phyloP scores from a whole-genome alignment of 331 rosid species.

The Telfairia occidentalis region DNA sequence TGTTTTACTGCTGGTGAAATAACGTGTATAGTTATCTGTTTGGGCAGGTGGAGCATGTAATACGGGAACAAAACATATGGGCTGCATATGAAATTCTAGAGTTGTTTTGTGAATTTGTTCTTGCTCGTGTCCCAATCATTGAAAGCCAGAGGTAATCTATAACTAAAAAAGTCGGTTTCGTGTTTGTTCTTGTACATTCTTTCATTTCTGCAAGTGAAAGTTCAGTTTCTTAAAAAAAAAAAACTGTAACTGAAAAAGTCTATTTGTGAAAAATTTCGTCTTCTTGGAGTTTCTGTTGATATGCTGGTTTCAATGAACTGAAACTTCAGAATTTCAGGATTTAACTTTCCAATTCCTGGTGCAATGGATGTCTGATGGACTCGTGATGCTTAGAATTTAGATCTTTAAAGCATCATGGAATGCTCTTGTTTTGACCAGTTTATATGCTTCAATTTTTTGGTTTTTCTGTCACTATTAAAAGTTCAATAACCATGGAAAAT shows the following conservation, averaged over 20 bases:
- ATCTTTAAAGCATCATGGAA: neutral
- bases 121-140: constrained; percentile 83
- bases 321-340: neutral
- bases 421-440: neutral
- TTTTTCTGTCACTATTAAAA: neutral
- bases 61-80: constrained; percentile 79
- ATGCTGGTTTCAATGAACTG: neutral
- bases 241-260: neutral
- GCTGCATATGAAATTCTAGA: constrained; percentile 90
- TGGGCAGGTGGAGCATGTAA: constrained; percentile 90
- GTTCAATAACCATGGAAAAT: neutral
- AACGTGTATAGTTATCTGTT: constrained; percentile 1
- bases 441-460: neutral
- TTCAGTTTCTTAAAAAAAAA: no score
- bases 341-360: neutral
- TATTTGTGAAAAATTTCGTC: neutral
- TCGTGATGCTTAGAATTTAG: neutral
- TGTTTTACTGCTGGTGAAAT: neutral
- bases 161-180: neutral
- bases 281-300: neutral
- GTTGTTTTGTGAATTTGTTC: constrained; percentile 89
- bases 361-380: neutral
- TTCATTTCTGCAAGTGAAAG: no score
- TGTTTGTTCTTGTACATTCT: no score
- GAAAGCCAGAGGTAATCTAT: constrained; percentile 66